Evolutionary conservation across 2,329 filamentous ascomycete species (phyloP), one percentile per base, ranked within the genome.

Genomic region (Penicillium frequentans): DNA sequence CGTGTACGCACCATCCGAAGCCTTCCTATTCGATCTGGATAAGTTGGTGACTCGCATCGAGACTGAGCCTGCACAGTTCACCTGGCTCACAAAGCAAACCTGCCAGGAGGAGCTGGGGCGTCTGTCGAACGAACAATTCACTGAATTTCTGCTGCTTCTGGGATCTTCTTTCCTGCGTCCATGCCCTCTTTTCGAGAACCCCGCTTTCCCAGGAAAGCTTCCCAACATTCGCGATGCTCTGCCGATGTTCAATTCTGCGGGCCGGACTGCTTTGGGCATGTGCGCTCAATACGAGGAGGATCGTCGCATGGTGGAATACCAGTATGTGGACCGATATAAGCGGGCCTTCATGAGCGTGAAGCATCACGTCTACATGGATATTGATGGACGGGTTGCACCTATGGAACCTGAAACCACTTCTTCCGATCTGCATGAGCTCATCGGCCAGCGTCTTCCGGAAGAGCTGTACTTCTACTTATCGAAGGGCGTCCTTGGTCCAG

Each of bases 401-500:
- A 82, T 91, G 66, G 87, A 93, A 65, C 84, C 82, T 54, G 88
- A 90, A 8, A 82, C 86, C 54, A 84, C 92, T 21, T 93, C 95
- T 2, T 84, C 84, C 46, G 93, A 98, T 70, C 88, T 95, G 63
- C 90, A 96, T 70, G 88, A 93, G 68, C 93, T 97, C 70, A 85
- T 97, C 60, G 92, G 92, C n/a, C 85, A 96, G 57, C 89, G 93
- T 58, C 81, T 99, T 5, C 92, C 95, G 0, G 87, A 92, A 42
- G 95, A 99, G 75, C 81, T 98, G 19, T 93, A 93, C 72, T 90
- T 91, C 73, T 98, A 98, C 73, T 82, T 97, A 49, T 92, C 91
- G 57, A 87, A 85, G 51, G 95, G 91, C 33, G 79, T 97, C 44
- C 86, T 98, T 62, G 86, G 90, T 27, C 82, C 91, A 24, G 86